Evolutionary conservation across 2,329 filamentous ascomycete genomes (phyloP), one percentile per base, ranked within the genome.

Genomic region (Colletotrichum australisinense): DNA sequence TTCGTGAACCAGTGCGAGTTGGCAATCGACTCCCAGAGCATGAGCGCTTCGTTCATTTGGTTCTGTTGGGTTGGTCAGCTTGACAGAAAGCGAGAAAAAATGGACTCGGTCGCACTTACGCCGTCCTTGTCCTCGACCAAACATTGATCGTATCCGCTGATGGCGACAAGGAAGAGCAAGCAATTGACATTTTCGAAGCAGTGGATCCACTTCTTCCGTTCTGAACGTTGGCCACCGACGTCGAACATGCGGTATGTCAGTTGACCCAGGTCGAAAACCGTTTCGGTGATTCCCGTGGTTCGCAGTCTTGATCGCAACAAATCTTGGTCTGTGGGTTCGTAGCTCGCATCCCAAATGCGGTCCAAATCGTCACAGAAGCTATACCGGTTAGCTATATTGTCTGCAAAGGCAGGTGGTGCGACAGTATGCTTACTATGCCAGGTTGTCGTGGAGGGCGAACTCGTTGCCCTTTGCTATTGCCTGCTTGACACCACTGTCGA

Each of bases 171-270:
- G 85, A 98, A 98, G 53, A 98, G 87, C 67, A 98, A 88, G 77
- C 94, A 95, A 80, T 97, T 95, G 75, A 98, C 95, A 76, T 97
- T 97, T 82, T 98, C 95, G 81, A 98, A 98, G 81, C 95, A 97
- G 82, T 98, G 95, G 75, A 98, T 97, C 95, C 95, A 98, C 87
- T 98, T 98, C 89, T 97, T 97, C 75, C 95, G 93, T 84, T 98
- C 95, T 32, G 95, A 97, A 78, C 95, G 89, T 82, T 98, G 95
- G 71, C 95, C 95, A 81, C 95, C 95, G 59, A 97, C 95, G 79
- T 98, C 95, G 83, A 97, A 97, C 95, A 98, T 98, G 79, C 95
- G 93, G 85, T 98, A 98, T 76, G 95, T 97, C 78, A 98, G 89
- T 79, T 96, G 93, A 74, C 95, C 95, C 16, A 97, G 89, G 82